Evolutionary conservation across 306 rosid genomes (phyloP).

Genomic region (Quercus mongolica): DNA sequence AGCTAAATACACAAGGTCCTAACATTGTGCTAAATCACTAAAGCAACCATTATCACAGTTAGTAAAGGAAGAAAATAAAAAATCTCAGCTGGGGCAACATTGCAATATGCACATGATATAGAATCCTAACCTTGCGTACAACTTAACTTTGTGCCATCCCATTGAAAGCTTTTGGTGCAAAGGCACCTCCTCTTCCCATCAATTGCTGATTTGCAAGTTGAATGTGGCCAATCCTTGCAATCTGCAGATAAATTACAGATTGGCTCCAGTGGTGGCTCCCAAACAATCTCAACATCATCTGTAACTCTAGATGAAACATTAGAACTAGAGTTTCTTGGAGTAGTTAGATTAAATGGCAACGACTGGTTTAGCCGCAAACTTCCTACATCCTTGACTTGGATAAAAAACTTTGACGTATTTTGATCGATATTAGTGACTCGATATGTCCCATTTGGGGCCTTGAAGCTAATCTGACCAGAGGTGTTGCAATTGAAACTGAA

Average conservation of each 20-base stretch:
- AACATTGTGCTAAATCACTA: too few species aligned
- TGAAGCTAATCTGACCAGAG: slow-evolving; percentile 15
- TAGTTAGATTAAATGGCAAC: slow-evolving; percentile 1
- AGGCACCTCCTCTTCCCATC: slow-evolving; percentile 30
- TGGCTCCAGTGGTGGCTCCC: slow-evolving; percentile 30
- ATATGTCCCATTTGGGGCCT: not conserved
- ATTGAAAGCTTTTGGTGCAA: slow-evolving; percentile 16
- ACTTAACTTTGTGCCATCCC: slow-evolving; percentile 15
- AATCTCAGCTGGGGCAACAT: too few species aligned
- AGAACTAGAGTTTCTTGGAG: not conserved
- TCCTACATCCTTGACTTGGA: not conserved
- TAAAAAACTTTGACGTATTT: not conserved
- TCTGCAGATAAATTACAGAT: slow-evolving; percentile 5
- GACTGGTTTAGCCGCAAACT: not conserved
- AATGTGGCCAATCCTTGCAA: slow-evolving; percentile 35
- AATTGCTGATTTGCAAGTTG: slow-evolving; percentile 18
- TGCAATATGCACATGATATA: too few species aligned
- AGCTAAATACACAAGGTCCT: not conserved
- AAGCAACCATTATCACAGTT: too few species aligned
- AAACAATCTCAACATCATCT: slow-evolving; percentile 6
- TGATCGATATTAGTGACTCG: slow-evolving; percentile 7
- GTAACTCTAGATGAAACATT: not conserved
- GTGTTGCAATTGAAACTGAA: too few species aligned
- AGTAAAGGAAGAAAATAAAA: too few species aligned
- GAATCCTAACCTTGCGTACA: slow-evolving; percentile 3